Evolutionary conservation across 371 early-diverging fungal genomes (phyloP), one percentile per base, ranked within the genome.

Genomic region (Fennellomyces sp.): DNA sequence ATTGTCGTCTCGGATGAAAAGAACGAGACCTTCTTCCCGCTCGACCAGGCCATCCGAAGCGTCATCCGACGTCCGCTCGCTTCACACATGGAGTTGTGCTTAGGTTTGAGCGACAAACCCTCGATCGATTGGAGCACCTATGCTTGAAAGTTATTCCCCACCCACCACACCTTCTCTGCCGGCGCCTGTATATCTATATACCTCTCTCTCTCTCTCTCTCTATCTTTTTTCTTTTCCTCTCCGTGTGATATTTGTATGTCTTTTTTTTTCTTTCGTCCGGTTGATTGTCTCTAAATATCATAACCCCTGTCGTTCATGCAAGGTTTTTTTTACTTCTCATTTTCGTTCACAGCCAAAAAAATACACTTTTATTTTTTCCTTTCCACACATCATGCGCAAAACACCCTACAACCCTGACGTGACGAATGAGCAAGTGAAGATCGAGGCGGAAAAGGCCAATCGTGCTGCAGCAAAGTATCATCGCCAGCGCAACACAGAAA

Each of bases 81-180:
- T 23, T 52, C 75, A 26, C 81, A 81, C 39, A 49, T 76, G 26
- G 81, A 81, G 39, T 60, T 81, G 27, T 75, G 69, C 42, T 55
- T 81, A 17, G 76, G 72, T 21, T 56, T 79, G 19, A 52, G 68
- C 35, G 76, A 79, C 36, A 76, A 74, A 33, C 55, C 80, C 5
- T 72, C 76, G 23, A 71, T 79, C 60, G 74, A 79, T 60, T 79
- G 80, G 80, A 79, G 50, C 51, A 58, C 45, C n/a, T 66, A 61
- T 64, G 51, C 33, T 45, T 64, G 52, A 54, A 57, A 35, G 26
- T 28, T 28, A 25, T n/a, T n/a, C n/a, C n/a, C n/a, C n/a, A n/a
- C n/a, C n/a, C n/a, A n/a, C 28, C 30, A 2, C n/a, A 13, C 28
- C 5, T 50, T 50, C 29, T 50, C 28, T 49, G 28, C 7, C 49